A percentile compares a stretch with the other conserved stretches of the same genome.
phyloP scores from a whole-genome alignment of 768 basidiomycete species.

The Mycena maculata region DNA sequence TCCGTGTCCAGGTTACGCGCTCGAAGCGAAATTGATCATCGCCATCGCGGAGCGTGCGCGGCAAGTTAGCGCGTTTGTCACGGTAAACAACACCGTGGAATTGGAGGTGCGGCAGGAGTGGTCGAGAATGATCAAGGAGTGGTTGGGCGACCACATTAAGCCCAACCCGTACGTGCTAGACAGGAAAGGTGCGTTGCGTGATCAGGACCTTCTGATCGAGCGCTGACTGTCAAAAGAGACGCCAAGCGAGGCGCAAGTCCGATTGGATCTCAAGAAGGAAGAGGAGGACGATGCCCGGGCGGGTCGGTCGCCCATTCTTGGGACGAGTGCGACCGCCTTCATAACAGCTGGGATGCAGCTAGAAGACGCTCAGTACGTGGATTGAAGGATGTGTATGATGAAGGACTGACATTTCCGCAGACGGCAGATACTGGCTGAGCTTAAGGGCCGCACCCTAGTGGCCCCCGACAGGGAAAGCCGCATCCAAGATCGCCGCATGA shows the following conservation, averaged over 20 bases:
- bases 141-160: constrained; percentile 1
- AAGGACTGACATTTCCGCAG: background rate
- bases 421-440: background rate
- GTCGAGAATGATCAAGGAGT: background rate
- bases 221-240: background rate
- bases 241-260: constrained; percentile 15
- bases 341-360: constrained; percentile 11
- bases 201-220: background rate
- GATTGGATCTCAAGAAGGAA: constrained; percentile 8
- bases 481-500: background rate
- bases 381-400: background rate
- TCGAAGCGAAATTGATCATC: constrained; percentile 2
- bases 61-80: background rate
- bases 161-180: constrained; percentile 6
- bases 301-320: background rate
- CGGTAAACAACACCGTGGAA: background rate
- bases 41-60: constrained; percentile 9
- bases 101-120: background rate
- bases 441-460: background rate
- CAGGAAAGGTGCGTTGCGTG: background rate
- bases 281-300: background rate
- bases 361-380: constrained; percentile 13
- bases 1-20: too few relatives aligned
- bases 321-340: constrained; percentile 3
- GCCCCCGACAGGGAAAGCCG: background rate